A percentile compares a stretch with the other conserved stretches of the same genome.
These are phyloP conservation scores for Phytomonas sp. DNA, from an alignment of 208 protist genomes.

Conservation along the genomic window DNA sequence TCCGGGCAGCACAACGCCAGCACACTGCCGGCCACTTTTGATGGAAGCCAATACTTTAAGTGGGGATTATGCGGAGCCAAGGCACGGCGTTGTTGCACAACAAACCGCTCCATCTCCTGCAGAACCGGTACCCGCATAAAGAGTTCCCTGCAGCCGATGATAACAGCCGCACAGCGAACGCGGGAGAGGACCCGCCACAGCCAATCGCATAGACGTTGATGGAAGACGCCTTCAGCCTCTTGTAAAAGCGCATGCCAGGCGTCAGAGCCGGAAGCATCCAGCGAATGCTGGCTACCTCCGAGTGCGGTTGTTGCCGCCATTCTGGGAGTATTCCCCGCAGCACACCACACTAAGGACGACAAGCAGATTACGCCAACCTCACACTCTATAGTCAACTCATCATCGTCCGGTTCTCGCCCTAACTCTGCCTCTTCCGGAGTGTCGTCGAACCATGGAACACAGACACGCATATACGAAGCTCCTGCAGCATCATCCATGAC, in stretches of 20 bases:
- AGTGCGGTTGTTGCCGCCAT: not conserved
- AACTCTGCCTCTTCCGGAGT: not conserved
- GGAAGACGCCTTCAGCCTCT: not conserved
- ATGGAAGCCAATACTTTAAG: slow-evolving; percentile 58
- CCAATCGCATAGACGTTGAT: slow-evolving; percentile 19
- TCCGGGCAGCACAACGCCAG: slow-evolving; percentile 67
- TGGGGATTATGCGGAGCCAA: slow-evolving; percentile 18
- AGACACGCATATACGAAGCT: not conserved
- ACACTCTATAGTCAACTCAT: not conserved
- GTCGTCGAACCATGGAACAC: not conserved
- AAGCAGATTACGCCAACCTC: not conserved
- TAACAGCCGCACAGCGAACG: slow-evolving; percentile 41
- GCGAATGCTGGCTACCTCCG: not conserved
- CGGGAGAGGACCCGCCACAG: slow-evolving; percentile 56
- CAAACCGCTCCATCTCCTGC: slow-evolving; percentile 39
- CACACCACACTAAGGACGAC: not conserved
- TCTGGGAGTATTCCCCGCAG: not conserved
- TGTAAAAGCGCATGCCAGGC: not conserved
- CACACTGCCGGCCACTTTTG: slow-evolving; percentile 29
- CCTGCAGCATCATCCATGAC: not conserved
- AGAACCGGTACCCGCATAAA: slow-evolving; percentile 55
- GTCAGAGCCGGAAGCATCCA: not conserved
- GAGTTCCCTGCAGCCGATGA: slow-evolving; percentile 64
- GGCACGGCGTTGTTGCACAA: slow-evolving; percentile 31
- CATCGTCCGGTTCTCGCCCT: not conserved